Base-by-base conservation (phyloP, 768 basidiomycete species). In the Leucocoprinus leucothites region DNA sequence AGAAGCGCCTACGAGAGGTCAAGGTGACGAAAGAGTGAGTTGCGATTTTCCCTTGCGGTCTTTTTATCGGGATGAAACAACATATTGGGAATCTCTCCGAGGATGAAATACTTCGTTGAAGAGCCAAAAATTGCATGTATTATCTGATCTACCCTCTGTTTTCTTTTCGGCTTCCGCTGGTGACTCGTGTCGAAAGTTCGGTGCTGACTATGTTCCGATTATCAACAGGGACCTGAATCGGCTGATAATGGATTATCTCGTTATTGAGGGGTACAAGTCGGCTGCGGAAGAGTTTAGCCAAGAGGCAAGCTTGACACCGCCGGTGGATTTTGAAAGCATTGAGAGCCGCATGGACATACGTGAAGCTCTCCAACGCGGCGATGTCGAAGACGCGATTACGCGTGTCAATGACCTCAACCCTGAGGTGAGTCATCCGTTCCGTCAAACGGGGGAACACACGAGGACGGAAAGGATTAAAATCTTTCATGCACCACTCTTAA, bases 81-180 rank as follows among this genome's bases (percentile, higher is more conserved):
- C 70, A 13, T 75, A 87, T 79, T 98, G 95, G 96, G 96, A 99
- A 98, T 98, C 96, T 98, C 96, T 94, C 96, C 87, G 94, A 79
- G 92, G n/a, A 45, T 7, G 4, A 22, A 26, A 71, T 70, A 67
- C 22, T 57, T 47, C 56, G 64, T 60, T 85, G 88, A 87, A 77
- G 86, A 89, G 78, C 63, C 65, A 73, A 81, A 78, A 79, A 66
- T 76, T 86, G 85, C 85, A 91, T 91, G 84, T 86, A 88, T 89
- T 90, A 89, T 87, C 93, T 91, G 90, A 92, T 62, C 40, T 25
- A 38, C 14, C 46, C n/a, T 16, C 42, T 28, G 1, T 48, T 59
- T 35, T 54, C 66, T 65, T 50, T 68, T 65, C 68, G 64, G 71
- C 9, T 47, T 7, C 16, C 43, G 2, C 11, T 58, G 43, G 42